Evolutionary conservation across 257 asterid genomes (phyloP).

Genomic region (Solanum chmielewskii): DNA sequence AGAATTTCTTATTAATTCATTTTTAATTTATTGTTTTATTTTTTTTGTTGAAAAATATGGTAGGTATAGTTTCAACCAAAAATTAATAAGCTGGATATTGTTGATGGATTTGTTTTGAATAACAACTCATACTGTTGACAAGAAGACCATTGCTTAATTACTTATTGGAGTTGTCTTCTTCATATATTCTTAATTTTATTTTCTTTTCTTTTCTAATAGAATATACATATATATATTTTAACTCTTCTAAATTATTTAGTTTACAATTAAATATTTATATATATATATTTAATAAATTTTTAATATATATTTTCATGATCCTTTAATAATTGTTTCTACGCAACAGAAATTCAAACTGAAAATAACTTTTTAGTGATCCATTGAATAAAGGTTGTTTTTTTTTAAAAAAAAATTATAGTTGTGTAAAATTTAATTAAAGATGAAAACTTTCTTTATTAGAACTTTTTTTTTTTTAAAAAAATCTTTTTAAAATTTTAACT

Average conservation of each 20-base stretch:
- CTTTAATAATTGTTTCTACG: too few species aligned
- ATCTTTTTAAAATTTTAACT: background rate
- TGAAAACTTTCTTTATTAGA: accelerated
- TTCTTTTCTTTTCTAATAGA: background rate
- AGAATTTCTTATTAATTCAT: background rate
- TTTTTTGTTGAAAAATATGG: background rate
- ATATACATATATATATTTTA: too few species aligned
- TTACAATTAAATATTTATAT: background rate
- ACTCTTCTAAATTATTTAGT: too few species aligned
- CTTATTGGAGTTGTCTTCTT: background rate
- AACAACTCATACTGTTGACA: background rate
- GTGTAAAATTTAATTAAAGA: background rate
- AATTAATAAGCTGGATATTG: background rate
- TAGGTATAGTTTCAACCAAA: background rate
- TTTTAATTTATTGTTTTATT: background rate
- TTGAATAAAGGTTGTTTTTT: background rate
- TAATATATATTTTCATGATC: background rate
- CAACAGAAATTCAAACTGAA: too few species aligned
- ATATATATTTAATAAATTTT: background rate
- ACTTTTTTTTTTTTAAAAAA: background rate
- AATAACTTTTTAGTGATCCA: too few species aligned
- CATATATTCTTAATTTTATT: background rate
- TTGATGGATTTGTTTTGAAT: background rate
- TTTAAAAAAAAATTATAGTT: too few species aligned
- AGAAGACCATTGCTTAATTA: background rate